phyloP scores from a whole-genome alignment of 768 basidiomycete species.

The Albatrellus ellisii region DNA sequence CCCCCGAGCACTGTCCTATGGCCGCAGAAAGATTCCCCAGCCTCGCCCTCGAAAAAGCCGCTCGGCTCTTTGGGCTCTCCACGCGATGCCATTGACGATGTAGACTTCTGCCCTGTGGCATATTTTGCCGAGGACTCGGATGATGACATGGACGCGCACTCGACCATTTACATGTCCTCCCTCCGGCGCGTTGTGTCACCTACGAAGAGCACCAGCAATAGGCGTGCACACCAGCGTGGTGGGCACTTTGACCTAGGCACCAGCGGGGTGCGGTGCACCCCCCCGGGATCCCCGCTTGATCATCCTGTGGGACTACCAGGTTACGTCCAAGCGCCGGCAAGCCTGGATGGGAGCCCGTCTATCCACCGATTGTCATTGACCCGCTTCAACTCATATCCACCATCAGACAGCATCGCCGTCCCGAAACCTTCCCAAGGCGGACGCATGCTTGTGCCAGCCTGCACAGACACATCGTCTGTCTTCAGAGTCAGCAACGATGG shows the following conservation, averaged over 20 bases:
- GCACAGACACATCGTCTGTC: not conserved
- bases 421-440: not conserved
- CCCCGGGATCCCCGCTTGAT: conserved; percentile 8
- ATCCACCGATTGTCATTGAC: not conserved
- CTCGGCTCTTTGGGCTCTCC: conserved; percentile 1
- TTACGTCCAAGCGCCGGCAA: not conserved
- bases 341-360: not conserved
- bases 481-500: not conserved
- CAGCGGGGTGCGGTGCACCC: conserved; percentile 6
- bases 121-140: conserved; percentile 10
- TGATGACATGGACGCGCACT: conserved; percentile 6
- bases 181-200: no score
- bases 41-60: not conserved
- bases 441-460: not conserved
- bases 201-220: no score
- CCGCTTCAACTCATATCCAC: conserved; percentile 13
- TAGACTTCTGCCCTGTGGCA: not conserved
- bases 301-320: conserved; percentile 1
- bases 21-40: conserved; percentile 12
- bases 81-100: not conserved
- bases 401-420: not conserved
- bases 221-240: conserved; percentile 6
- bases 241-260: conserved; percentile 2
- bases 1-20: conserved; percentile 29
- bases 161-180: no score